Percentiles rank a stretch among this genome's conserved stretches.
phyloP scores from a whole-genome alignment of 164 flowering plant species.

The Sedum album region DNA sequence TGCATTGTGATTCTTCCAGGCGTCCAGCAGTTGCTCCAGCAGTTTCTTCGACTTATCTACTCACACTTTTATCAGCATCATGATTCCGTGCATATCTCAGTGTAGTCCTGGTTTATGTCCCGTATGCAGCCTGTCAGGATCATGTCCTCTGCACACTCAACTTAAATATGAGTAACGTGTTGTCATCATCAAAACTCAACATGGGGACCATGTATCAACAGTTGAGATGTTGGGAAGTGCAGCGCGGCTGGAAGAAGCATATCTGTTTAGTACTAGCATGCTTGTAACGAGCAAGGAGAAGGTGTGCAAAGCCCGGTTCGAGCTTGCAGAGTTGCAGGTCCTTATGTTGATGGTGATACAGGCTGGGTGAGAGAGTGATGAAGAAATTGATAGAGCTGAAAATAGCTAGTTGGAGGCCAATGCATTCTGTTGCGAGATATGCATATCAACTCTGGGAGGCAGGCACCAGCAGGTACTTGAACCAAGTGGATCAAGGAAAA shows the following conservation, averaged over 20 bases:
- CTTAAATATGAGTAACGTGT: too few relatives aligned
- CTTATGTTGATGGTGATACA: conserved; percentile 12
- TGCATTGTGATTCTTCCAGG: too few relatives aligned
- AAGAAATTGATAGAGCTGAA: conserved; percentile 19
- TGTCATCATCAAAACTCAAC: too few relatives aligned
- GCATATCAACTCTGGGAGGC: conserved; percentile 15
- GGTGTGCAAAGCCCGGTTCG: conserved; percentile 19
- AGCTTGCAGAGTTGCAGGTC: conserved; percentile 14
- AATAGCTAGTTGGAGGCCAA: conserved; percentile 20
- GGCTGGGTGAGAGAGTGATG: conserved; percentile 17
- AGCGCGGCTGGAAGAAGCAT: conserved; percentile 18
- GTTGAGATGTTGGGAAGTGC: conserved; percentile 19
- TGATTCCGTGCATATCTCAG: too few relatives aligned
- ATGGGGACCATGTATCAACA: too few relatives aligned
- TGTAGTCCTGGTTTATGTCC: too few relatives aligned
- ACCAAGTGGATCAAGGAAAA: conserved; percentile 13
- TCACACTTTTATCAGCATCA: too few relatives aligned
- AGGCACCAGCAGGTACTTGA: conserved; percentile 10
- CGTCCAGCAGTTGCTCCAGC: too few relatives aligned
- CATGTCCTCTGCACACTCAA: too few relatives aligned
- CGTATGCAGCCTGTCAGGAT: too few relatives aligned
- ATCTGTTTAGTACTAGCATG: conserved; percentile 12
- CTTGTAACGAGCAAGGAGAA: conserved; percentile 16
- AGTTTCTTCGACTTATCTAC: too few relatives aligned
- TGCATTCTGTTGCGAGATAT: conserved; percentile 19